Percentiles rank a stretch among this genome's conserved stretches.
Conservation (phyloP, 129 eudicot species). For the Flaveria sonorensis region DNA sequence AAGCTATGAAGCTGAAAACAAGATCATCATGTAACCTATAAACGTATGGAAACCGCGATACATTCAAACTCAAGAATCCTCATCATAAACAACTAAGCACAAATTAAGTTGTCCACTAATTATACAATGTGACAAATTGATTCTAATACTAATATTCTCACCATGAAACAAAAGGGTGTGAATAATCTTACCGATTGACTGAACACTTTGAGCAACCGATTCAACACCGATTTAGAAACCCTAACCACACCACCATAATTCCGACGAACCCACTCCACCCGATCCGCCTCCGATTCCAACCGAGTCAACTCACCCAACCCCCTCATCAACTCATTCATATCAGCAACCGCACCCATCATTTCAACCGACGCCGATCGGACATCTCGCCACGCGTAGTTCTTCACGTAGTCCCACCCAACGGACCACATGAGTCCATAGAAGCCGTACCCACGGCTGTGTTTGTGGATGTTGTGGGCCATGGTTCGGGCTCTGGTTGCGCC, state of each 20-base stretch:
- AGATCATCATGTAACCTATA: not conserved
- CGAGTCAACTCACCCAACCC: conserved; percentile 52
- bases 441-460: conserved; percentile 45
- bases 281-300: conserved; percentile 47
- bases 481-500: conserved; percentile 60
- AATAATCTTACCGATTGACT: conserved; percentile 48
- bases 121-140: too few relatives aligned
- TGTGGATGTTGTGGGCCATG: conserved; percentile 53
- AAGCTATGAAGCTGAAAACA: not conserved
- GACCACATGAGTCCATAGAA: conserved; percentile 53
- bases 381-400: conserved; percentile 71
- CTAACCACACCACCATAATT: conserved; percentile 50
- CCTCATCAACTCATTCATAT: conserved; percentile 52
- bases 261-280: conserved; percentile 52
- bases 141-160: too few relatives aligned
- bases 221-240: conserved; percentile 48
- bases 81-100: not conserved
- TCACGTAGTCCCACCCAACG: conserved; percentile 67
- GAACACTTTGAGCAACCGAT: conserved; percentile 49
- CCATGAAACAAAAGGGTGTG: too few relatives aligned
- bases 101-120: too few relatives aligned
- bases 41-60: not conserved
- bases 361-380: conserved; percentile 36
- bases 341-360: conserved; percentile 44
- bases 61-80: not conserved